phyloP scores from a whole-genome alignment of 73 alveolate species.

The Chromera velia region DNA sequence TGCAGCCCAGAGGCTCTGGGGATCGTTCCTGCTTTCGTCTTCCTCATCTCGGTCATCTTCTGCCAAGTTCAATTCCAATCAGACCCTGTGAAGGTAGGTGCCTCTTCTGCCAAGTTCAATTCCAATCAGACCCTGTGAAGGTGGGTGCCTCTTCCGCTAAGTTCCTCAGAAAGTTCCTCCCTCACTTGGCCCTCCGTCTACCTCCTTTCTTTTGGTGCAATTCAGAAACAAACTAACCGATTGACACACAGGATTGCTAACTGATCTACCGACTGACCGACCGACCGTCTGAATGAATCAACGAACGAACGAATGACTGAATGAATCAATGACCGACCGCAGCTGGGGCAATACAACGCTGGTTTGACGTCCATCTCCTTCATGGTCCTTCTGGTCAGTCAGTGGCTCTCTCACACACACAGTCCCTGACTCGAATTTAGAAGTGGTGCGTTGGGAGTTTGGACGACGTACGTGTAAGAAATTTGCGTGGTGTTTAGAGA shows the following conservation, averaged over 20 bases:
- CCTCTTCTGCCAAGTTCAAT: slow-evolving; percentile 20
- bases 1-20: slow-evolving; percentile 95
- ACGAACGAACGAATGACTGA: slow-evolving; percentile 17
- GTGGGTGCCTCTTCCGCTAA: slow-evolving; percentile 17
- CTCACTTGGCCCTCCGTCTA: neutral
- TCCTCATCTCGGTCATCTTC: slow-evolving; percentile 60
- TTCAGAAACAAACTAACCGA: slow-evolving; percentile 9
- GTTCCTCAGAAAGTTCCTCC: too few species aligned
- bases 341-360: slow-evolving; percentile 63
- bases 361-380: slow-evolving; percentile 77
- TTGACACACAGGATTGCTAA: slow-evolving; percentile 13
- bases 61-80: slow-evolving; percentile 54
- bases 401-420: too few species aligned
- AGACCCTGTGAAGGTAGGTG: slow-evolving; percentile 18
- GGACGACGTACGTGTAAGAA: too few species aligned
- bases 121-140: slow-evolving; percentile 1
- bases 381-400: slow-evolving; percentile 65
- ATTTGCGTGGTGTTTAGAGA: too few species aligned
- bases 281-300: neutral
- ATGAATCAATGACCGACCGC: slow-evolving; percentile 18
- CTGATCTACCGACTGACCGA: slow-evolving; percentile 14
- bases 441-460: too few species aligned
- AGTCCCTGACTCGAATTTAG: too few species aligned
- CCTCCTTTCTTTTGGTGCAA: neutral
- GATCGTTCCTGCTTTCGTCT: slow-evolving; percentile 77